Percentiles rank a stretch among this genome's conserved stretches.
phyloP scores from a whole-genome alignment of 306 rosid species.

The Vicia villosa region DNA sequence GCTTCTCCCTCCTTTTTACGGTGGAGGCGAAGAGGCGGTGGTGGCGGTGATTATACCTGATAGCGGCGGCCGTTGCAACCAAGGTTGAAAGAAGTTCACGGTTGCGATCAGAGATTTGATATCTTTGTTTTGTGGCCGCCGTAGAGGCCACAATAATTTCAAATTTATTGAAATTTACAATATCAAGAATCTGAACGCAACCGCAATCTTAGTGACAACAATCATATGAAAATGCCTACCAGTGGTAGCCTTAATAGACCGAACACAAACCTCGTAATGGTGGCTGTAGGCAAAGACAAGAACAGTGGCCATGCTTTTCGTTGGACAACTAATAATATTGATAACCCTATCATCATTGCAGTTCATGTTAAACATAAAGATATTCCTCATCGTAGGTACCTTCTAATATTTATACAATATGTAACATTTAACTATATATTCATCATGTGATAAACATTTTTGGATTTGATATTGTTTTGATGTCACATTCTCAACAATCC shows the following conservation, averaged over 20 bases:
- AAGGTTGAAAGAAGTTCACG: not conserved
- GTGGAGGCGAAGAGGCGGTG: conserved; percentile 5
- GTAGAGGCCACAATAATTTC: not conserved
- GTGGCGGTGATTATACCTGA: not conserved
- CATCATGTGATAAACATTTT: not conserved
- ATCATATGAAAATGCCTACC: conserved; percentile 35
- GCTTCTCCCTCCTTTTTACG: not conserved
- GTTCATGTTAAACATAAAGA: conserved; percentile 65
- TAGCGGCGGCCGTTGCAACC: not conserved
- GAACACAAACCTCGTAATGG: conserved; percentile 55
- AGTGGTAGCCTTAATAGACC: conserved; percentile 32
- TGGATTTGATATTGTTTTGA: not conserved
- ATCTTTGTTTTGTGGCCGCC: not conserved
- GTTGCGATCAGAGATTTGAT: not conserved
- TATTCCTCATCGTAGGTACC: conserved; percentile 79
- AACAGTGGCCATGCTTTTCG: conserved; percentile 64
- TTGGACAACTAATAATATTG: conserved; percentile 68
- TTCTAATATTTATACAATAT: not conserved
- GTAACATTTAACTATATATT: not conserved
- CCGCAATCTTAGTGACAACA: not conserved
- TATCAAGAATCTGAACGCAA: not conserved
- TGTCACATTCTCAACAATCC: not conserved
- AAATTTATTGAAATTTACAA: not conserved
- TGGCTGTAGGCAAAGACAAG: conserved; percentile 80
- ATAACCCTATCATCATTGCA: conserved; percentile 52